Conservation (phyloP, 768 basidiomycete genomes). For the Amanita fuliginea region DNA sequence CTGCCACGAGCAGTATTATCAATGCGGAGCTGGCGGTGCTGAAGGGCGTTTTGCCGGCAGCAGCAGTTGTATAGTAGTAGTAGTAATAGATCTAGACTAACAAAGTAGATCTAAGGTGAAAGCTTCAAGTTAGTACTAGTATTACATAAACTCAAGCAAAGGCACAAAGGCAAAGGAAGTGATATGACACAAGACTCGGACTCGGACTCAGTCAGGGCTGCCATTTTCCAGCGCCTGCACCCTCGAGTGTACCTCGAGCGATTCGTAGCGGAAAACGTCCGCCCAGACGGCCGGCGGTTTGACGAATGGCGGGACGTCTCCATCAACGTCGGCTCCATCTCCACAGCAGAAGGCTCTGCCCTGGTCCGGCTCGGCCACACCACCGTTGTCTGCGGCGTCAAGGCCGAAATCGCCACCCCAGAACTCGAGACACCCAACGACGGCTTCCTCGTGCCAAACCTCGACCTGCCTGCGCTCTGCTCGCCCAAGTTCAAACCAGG, state of each 20-base stretch:
- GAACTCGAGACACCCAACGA: constrained; percentile 62
- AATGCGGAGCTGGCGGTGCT: constrained; percentile 93
- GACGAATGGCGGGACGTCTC: constrained; percentile 63
- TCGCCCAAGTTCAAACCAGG: constrained; percentile 93
- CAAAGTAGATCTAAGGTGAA: too few relatives aligned
- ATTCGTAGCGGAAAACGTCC: constrained; percentile 64
- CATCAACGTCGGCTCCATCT: constrained; percentile 83
- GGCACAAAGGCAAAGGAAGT: too few relatives aligned
- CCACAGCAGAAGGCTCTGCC: constrained; percentile 88
- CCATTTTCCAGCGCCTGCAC: constrained; percentile 80
- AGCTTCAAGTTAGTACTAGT: too few relatives aligned
- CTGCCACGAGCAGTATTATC: constrained; percentile 93
- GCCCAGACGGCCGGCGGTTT: constrained; percentile 77
- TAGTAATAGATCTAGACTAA: too few relatives aligned
- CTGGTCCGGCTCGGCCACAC: constrained; percentile 87
- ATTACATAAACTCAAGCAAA: too few relatives aligned
- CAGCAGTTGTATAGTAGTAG: neutral
- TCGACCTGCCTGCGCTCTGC: constrained; percentile 90
- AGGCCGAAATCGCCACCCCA: constrained; percentile 90
- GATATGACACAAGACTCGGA: constrained; percentile 19
- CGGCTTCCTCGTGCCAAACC: constrained; percentile 89
- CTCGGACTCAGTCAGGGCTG: constrained; percentile 31
- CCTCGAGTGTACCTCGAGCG: constrained; percentile 81
- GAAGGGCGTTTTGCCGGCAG: constrained; percentile 38
- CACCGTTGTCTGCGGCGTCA: constrained; percentile 93